phyloP scores from a whole-genome alignment of 176 grass and related monocot species.

The Puccinellia tenuiflora region DNA sequence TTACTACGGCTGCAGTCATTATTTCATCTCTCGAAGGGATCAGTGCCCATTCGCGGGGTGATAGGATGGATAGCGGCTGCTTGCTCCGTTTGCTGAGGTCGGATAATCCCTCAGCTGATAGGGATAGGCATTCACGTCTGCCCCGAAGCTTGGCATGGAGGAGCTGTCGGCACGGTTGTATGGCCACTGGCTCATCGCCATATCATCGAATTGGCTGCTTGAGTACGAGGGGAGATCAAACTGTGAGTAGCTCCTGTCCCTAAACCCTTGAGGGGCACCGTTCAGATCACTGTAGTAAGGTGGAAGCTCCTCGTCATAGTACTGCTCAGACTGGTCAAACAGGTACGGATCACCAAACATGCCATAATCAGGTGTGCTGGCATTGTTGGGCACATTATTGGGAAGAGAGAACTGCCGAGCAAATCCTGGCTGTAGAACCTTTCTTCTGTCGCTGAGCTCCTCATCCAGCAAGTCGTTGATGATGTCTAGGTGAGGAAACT shows the following conservation, averaged over 20 bases:
- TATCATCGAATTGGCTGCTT: conserved; percentile 46
- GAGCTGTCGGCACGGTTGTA: conserved; percentile 39
- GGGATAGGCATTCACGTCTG: conserved; percentile 49
- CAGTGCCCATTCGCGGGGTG: conserved; percentile 64
- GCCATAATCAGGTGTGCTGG: conserved; percentile 34
- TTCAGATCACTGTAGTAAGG: conserved; percentile 35
- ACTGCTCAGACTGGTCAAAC: conserved; percentile 45
- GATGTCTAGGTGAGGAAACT: conserved; percentile 98
- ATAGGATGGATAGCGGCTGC: conserved; percentile 48
- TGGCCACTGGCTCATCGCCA: conserved; percentile 57
- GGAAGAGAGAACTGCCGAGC: conserved; percentile 72
- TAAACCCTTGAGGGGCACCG: conserved; percentile 16
- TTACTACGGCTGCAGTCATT: conserved; percentile 50
- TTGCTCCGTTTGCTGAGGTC: conserved; percentile 32
- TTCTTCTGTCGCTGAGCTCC: conserved; percentile 50
- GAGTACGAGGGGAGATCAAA: conserved; percentile 58
- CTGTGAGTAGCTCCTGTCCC: conserved; percentile 53
- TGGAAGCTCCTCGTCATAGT: conserved; percentile 19
- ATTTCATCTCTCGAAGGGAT: conserved; percentile 23
- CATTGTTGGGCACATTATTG: conserved; percentile 50
- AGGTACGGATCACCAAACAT: conserved; percentile 42
- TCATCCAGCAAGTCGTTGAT: conserved; percentile 95
- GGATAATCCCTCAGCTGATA: conserved; percentile 48
- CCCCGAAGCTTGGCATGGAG: conserved; percentile 31
- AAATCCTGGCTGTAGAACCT: conserved; percentile 41